Evolutionary conservation across 495 filamentous ascomycete genomes (phyloP), one percentile per base, ranked within the genome.

Genomic region (Saxophila tyrrhenica): DNA sequence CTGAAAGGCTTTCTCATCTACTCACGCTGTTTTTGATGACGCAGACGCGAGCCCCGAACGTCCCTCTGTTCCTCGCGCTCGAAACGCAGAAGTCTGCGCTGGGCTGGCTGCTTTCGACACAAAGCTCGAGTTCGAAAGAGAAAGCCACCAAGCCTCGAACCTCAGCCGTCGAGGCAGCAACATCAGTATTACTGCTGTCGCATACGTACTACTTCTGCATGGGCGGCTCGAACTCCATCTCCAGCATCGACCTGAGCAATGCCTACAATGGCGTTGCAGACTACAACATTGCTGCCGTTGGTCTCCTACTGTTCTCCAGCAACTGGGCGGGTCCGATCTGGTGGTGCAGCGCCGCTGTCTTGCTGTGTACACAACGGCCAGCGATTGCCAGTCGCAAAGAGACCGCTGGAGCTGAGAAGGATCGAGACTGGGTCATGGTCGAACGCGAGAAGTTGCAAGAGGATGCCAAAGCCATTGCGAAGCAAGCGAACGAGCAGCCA

Each of bases 241-340:
- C 89, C 20, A 88, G 84, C 15, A 80, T 78, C 53, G 73, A 75
- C 66, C 78, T 84, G 55, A 64, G 68, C 50, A 70, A 70, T 58
- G 65, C 67, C 13, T 70, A 72, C 60, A 77, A 75, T 65, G 63
- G 69, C 50, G 63, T 69, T 22, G 70, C 70, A 48, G 70, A 72
- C 59, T 83, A 78, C 70, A 76, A 80, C 57, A 71, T 81, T 39
- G 72, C 72, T 39, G 73, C 70, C 57, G 80, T 83, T 60, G 91
- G 87, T 0, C 48, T 87, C 3, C 70, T 99, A 44, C 89, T 89
- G 5, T 95, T 94, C 62, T 64, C 85, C 2, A 77, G 83, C 59
- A 99, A 99, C 65, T 99, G 91, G 91, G 81, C 86, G 1, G 94
- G 85, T 2, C 81, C 89, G 0, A 79, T 96, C 17, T 97, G 85